A percentile compares a stretch with the other conserved stretches of the same genome.
Evolutionary conservation across 345 rosid genomes (phyloP).

Genomic region (Citrus sinensis): DNA sequence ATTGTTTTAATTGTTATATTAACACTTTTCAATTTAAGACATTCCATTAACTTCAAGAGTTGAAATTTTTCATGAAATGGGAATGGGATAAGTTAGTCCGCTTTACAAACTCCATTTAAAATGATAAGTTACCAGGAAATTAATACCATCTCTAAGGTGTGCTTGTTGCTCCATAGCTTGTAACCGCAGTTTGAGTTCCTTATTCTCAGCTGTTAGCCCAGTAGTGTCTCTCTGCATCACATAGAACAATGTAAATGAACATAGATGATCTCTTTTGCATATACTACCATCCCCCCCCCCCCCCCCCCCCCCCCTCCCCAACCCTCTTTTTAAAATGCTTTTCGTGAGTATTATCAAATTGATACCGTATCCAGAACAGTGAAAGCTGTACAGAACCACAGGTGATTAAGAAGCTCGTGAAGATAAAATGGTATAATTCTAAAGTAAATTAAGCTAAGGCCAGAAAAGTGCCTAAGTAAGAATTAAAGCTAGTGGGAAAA

Average conservation of each 20-base stretch:
- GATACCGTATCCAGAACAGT: background rate
- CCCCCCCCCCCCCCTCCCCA: background rate
- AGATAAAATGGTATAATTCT: background rate
- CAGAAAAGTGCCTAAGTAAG: background rate
- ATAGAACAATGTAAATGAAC: background rate
- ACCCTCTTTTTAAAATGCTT: background rate
- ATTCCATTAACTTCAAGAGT: background rate
- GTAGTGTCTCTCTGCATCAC: slow-evolving; percentile 58
- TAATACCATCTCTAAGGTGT: slow-evolving; percentile 66
- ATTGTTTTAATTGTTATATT: background rate
- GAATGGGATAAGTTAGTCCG: background rate
- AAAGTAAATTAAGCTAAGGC: background rate
- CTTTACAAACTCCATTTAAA: no score
- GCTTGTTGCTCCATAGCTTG: slow-evolving; percentile 81
- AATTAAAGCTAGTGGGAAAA: background rate
- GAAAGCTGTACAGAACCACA: background rate
- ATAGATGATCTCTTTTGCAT: slow-evolving; percentile 1
- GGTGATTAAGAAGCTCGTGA: background rate
- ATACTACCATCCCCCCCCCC: background rate
- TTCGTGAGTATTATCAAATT: background rate
- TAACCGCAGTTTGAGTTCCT: slow-evolving; percentile 67
- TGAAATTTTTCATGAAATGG: background rate
- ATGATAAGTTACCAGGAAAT: background rate
- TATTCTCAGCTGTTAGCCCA: slow-evolving; percentile 61
- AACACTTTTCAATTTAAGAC: background rate